phyloP scores from a whole-genome alignment of 169 alveolate genomes.

The Eimeria acervulina region DNA sequence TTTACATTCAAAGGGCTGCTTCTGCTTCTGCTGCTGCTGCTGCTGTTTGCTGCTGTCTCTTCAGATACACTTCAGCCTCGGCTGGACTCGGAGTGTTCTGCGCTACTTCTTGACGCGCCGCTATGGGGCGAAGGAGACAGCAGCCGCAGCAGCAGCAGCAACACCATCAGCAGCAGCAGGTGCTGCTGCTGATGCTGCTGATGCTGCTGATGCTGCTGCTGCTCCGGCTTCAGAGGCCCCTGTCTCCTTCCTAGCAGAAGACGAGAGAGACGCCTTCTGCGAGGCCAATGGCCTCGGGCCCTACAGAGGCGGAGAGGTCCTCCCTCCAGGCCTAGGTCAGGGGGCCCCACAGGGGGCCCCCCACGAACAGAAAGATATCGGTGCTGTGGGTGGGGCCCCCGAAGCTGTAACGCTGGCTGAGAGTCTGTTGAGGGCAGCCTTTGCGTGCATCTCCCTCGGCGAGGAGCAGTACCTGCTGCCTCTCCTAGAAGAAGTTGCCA shows the following conservation, averaged over 20 bases:
- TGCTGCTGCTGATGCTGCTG: conserved; percentile 31
- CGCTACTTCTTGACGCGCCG: conserved; percentile 75
- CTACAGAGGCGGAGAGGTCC: conserved; percentile 77
- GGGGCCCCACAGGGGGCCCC: conserved; percentile 25
- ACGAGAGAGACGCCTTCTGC: conserved; percentile 66
- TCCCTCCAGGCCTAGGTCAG: conserved; percentile 15
- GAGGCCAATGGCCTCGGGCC: conserved; percentile 50
- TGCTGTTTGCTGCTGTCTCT: conserved; percentile 4
- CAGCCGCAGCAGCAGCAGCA: conserved; percentile 42
- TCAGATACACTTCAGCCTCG: conserved; percentile 67
- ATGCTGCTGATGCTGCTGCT: not conserved
- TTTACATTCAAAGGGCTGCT: not conserved
- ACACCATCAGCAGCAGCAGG: conserved; percentile 23
- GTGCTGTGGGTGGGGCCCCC: not conserved
- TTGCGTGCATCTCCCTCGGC: conserved; percentile 64
- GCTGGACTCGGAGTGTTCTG: conserved; percentile 79
- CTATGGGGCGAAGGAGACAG: conserved; percentile 36
- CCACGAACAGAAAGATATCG: not conserved
- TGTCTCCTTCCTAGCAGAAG: conserved; percentile 5
- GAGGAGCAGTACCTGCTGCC: conserved; percentile 77
- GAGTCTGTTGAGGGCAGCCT: conserved; percentile 75
- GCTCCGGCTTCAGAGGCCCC: not conserved
- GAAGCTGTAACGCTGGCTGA: conserved; percentile 33
- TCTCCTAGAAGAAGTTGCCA: conserved; percentile 73
- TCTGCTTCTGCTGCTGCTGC: not conserved